phyloP scores from a whole-genome alignment of 225 moss, liverwort and hornwort species.

The Physcomitrellopsis africana region DNA sequence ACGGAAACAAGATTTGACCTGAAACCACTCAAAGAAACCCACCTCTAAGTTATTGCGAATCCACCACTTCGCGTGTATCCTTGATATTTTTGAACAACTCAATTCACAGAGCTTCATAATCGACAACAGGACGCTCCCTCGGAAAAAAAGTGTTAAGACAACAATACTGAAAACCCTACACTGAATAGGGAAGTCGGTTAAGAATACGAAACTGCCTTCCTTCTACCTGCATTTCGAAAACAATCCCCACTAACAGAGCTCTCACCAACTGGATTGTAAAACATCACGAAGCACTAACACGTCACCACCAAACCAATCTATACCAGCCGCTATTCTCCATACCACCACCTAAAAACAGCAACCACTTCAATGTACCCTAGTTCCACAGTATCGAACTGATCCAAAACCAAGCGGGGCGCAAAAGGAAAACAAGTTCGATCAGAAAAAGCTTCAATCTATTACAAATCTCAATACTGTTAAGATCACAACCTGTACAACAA shows the following conservation, averaged over 20 bases:
- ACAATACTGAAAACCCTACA: constrained; percentile 35
- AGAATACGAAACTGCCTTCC: constrained; percentile 20
- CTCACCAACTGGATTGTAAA: constrained; percentile 1
- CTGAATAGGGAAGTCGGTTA: constrained; percentile 21
- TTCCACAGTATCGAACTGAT: neutral
- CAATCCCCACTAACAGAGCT: constrained; percentile 3
- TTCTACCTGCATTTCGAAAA: neutral
- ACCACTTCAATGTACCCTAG: neutral
- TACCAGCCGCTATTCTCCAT: neutral
- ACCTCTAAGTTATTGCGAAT: neutral
- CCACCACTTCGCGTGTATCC: neutral
- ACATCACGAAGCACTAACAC: neutral
- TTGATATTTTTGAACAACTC: neutral
- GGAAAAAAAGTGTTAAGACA: neutral
- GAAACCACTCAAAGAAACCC: constrained; percentile 21
- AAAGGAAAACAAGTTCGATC: neutral
- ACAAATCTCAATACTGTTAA: constrained; percentile 1
- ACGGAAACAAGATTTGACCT: neutral
- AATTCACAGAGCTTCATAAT: neutral
- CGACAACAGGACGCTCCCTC: neutral
- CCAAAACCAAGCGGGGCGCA: neutral
- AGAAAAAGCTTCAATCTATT: neutral
- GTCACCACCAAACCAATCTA: neutral
- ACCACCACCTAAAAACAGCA: neutral
- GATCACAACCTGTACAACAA: neutral